These are phyloP conservation scores for Suhomyces prunicola DNA, from an alignment of 805 yeast species.

Conservation along the genomic window DNA sequence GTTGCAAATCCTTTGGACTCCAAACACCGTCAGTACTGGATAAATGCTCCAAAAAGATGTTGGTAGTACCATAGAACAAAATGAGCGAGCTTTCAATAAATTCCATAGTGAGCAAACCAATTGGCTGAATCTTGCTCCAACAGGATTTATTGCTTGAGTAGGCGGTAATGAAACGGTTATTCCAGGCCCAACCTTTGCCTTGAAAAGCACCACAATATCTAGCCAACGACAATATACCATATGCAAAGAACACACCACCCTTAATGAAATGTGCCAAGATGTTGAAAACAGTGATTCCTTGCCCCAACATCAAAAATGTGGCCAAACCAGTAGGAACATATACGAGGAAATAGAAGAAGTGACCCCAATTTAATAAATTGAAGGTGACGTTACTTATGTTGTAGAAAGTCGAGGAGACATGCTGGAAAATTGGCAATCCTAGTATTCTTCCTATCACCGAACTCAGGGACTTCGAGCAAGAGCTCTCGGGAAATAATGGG, in stretches of 20 bases:
- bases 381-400: slow-evolving; percentile 27
- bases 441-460: slow-evolving; percentile 7
- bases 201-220: slow-evolving; percentile 83
- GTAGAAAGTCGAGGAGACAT: slow-evolving; percentile 32
- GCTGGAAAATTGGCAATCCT: slow-evolving; percentile 11
- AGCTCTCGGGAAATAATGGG: slow-evolving; percentile 11
- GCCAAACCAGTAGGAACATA: slow-evolving; percentile 63
- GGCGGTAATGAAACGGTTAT: slow-evolving; percentile 30
- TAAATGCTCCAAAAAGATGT: slow-evolving; percentile 86
- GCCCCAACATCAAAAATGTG: slow-evolving; percentile 67
- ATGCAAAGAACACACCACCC: slow-evolving; percentile 80
- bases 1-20: slow-evolving; percentile 89
- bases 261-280: slow-evolving; percentile 92
- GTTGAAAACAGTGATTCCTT: slow-evolving; percentile 67
- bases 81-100: slow-evolving; percentile 75
- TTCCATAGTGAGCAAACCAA: slow-evolving; percentile 72
- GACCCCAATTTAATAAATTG: slow-evolving; percentile 57
- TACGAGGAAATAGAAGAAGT: slow-evolving; percentile 56
- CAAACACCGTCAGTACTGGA: slow-evolving; percentile 67
- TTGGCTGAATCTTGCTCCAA: slow-evolving; percentile 39
- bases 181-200: slow-evolving; percentile 90
- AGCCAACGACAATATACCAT: slow-evolving; percentile 78
- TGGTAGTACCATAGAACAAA: slow-evolving; percentile 84
- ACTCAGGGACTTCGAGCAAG: neutral
- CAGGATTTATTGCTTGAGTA: slow-evolving; percentile 17